These are phyloP conservation scores for Lentinula boryana DNA, from an alignment of 768 basidiomycete genomes.

Conservation along the genomic window DNA sequence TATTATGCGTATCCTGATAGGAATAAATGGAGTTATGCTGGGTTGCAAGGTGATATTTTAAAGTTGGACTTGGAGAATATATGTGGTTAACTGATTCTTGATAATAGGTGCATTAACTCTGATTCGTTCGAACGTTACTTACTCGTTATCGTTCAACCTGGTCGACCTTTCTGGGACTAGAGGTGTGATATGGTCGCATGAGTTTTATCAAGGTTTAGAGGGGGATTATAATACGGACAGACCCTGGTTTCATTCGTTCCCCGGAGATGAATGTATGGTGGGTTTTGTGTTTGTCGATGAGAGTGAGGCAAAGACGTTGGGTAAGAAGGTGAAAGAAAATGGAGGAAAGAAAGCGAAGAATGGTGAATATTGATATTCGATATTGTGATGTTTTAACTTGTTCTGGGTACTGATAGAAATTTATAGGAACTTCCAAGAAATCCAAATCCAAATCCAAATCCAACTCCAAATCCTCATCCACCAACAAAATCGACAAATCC, in stretches of 20 bases:
- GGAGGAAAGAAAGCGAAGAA: conserved; percentile 51
- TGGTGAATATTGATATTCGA: conserved; percentile 20
- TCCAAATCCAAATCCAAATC: conserved; percentile 41
- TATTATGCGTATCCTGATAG: conserved; percentile 86
- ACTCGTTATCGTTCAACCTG: conserved; percentile 61
- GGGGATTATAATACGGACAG: conserved; percentile 65
- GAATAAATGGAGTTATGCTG: conserved; percentile 78
- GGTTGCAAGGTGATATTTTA: conserved; percentile 85
- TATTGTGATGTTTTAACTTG: conserved; percentile 1
- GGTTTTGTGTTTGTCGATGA: conserved; percentile 89
- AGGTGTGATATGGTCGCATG: conserved; percentile 91
- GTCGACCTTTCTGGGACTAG: conserved; percentile 82
- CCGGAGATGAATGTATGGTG: conserved; percentile 87
- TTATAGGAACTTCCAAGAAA: too few species aligned
- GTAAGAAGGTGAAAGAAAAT: conserved; percentile 73
- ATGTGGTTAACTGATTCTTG: neutral
- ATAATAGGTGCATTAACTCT: conserved; percentile 53
- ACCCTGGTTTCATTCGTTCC: conserved; percentile 88
- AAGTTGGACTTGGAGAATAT: too few species aligned
- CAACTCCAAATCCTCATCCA: conserved; percentile 41
- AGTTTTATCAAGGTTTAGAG: conserved; percentile 77
- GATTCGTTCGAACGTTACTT: conserved; percentile 51
- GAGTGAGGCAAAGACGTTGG: conserved; percentile 74
- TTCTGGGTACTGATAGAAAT: neutral
- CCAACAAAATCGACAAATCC: conserved; percentile 80